These are phyloP conservation scores for Kwoniella dendrophila DNA, from an alignment of 768 basidiomycete genomes.

Conservation along the genomic window DNA sequence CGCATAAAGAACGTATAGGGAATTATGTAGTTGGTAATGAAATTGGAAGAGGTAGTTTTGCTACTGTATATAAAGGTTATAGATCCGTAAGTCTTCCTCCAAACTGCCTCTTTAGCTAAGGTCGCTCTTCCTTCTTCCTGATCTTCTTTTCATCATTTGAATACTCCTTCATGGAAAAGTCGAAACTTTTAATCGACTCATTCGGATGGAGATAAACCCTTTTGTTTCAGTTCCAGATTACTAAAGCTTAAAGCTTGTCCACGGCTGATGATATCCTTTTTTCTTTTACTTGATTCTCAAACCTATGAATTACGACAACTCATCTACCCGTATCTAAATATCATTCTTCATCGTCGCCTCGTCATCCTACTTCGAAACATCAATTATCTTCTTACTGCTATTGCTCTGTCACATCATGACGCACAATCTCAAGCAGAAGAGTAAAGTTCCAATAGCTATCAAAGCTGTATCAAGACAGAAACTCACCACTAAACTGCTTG, in stretches of 20 bases:
- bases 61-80: constrained; percentile 92
- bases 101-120: too few species aligned
- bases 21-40: constrained; percentile 57
- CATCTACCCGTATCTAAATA: constrained; percentile 4
- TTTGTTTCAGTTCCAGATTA: too few species aligned
- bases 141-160: neutral
- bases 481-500: constrained; percentile 86
- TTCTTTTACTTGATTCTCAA: neutral
- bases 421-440: constrained; percentile 62
- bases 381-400: neutral
- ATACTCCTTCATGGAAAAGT: neutral
- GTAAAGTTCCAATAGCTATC: constrained; percentile 79
- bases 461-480: constrained; percentile 89
- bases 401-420: neutral
- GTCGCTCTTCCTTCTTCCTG: neutral
- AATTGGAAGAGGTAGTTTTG: constrained; percentile 76
- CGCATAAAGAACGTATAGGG: constrained; percentile 51
- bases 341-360: constrained; percentile 3
- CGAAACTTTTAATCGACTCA: neutral
- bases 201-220: too few species aligned
- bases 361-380: neutral
- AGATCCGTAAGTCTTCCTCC: constrained; percentile 67
- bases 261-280: neutral
- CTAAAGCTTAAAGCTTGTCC: neutral
- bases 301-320: neutral